phyloP scores from a whole-genome alignment of 352 stramenopile species.

The Phytophthora tentaculata region DNA sequence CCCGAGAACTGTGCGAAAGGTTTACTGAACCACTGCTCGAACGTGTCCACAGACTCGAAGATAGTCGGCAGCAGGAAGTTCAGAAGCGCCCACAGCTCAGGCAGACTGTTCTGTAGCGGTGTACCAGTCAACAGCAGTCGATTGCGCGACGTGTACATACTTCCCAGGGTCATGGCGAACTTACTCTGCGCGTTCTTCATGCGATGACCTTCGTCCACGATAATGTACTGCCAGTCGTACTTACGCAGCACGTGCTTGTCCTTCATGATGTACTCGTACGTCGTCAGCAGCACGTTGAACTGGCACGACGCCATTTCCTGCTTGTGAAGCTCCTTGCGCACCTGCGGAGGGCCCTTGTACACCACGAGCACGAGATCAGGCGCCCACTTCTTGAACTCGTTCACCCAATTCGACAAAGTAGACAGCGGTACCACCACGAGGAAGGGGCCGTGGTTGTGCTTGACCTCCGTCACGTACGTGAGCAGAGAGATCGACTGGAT shows the following conservation, averaged over 20 bases:
- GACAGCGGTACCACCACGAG: slow-evolving; percentile 98
- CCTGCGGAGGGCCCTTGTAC: slow-evolving; percentile 91
- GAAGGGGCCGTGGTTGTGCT: slow-evolving; percentile 94
- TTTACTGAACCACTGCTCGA: slow-evolving; percentile 92
- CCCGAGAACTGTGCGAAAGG: slow-evolving; percentile 85
- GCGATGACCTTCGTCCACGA: slow-evolving; percentile 95
- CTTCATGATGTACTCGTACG: slow-evolving; percentile 95
- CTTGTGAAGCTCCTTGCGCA: slow-evolving; percentile 82
- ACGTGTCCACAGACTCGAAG: slow-evolving; percentile 91
- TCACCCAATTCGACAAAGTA: slow-evolving; percentile 95
- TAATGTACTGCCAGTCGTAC: slow-evolving; percentile 93
- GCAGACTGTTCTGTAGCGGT: slow-evolving; percentile 97
- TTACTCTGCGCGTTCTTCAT: slow-evolving; percentile 94
- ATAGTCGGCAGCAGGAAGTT: slow-evolving; percentile 94
- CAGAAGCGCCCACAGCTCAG: slow-evolving; percentile 92
- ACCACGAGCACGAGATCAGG: slow-evolving; percentile 97
- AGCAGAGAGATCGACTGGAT: slow-evolving; percentile 89
- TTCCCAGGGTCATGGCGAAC: slow-evolving; percentile 87
- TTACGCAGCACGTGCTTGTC: slow-evolving; percentile 90
- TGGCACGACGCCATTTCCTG: slow-evolving; percentile 87
- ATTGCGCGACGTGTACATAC: slow-evolving; percentile 84
- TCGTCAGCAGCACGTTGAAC: slow-evolving; percentile 94
- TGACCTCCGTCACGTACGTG: slow-evolving; percentile 85
- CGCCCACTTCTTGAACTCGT: slow-evolving; percentile 95
- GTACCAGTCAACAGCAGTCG: slow-evolving; percentile 98